Evolutionary conservation across 2,329 filamentous ascomycete genomes (phyloP).

Genomic region (Cryphonectria radicalis): DNA sequence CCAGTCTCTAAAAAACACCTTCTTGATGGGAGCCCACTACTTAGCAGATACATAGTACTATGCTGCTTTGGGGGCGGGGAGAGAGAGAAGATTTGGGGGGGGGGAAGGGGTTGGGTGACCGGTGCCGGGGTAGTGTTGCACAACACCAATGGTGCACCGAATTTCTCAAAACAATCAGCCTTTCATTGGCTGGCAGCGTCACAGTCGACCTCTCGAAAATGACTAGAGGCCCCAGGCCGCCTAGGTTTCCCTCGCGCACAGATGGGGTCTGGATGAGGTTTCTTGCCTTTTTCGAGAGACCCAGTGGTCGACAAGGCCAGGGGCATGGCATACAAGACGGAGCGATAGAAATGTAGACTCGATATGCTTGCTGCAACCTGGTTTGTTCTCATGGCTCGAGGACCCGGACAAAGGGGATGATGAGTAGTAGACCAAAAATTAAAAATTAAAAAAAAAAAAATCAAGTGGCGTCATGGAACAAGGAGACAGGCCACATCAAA

Average conservation of each 20-base stretch:
- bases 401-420: neutral
- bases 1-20: neutral
- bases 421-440: neutral
- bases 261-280: neutral
- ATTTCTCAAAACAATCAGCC: neutral
- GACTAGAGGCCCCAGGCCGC: neutral
- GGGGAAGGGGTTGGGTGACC: neutral
- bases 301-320: neutral
- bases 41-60: neutral
- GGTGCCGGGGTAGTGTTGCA: constrained; percentile 14
- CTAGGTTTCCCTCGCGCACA: neutral
- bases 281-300: neutral
- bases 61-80: too few relatives aligned
- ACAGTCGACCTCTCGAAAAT: neutral
- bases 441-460: too few relatives aligned
- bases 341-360: neutral
- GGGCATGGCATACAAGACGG: neutral
- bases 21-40: constrained; percentile 10
- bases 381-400: neutral
- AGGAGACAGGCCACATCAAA: neutral
- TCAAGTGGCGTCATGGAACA: neutral
- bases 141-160: neutral
- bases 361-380: neutral
- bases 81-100: too few relatives aligned
- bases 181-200: neutral